phyloP scores from a whole-genome alignment of 2,329 filamentous ascomycete genomes.

The Clarireedia hainanense region DNA sequence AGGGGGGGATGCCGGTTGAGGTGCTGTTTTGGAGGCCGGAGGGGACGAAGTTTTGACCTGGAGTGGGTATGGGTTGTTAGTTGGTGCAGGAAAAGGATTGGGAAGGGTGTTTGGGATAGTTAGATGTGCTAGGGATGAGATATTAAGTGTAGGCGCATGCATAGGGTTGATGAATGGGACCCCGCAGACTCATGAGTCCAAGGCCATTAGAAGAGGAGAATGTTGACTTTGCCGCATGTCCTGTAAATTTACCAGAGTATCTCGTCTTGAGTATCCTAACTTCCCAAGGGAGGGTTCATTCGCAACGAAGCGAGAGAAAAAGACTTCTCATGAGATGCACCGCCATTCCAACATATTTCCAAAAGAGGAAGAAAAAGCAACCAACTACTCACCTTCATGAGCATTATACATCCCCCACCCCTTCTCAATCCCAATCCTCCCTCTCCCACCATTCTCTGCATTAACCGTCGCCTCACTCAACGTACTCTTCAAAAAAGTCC shows the following conservation, averaged over 20 bases:
- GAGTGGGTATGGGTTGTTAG: background rate
- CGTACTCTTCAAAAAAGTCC: conserved; percentile 39
- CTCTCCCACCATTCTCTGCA: conserved; percentile 11
- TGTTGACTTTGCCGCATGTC: too few relatives aligned
- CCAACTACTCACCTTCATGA: conserved; percentile 36
- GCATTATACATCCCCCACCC: conserved; percentile 53
- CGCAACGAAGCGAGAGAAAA: background rate
- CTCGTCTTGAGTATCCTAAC: too few relatives aligned
- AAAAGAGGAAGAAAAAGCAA: background rate
- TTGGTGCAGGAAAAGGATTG: too few relatives aligned
- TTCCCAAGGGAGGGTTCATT: too few relatives aligned
- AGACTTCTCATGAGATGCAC: background rate
- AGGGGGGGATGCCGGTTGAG: conserved; percentile 32
- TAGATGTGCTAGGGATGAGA: too few relatives aligned
- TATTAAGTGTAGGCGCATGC: too few relatives aligned
- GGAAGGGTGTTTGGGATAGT: too few relatives aligned
- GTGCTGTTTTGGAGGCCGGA: conserved; percentile 35
- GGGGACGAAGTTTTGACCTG: conserved; percentile 52
- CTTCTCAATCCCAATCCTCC: conserved; percentile 36
- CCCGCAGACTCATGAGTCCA: too few relatives aligned
- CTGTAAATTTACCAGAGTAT: too few relatives aligned
- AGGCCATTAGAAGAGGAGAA: too few relatives aligned
- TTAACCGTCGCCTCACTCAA: conserved; percentile 36
- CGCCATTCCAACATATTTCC: background rate
- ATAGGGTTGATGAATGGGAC: too few relatives aligned